phyloP scores from a whole-genome alignment of 2,329 filamentous ascomycete genomes.

The Colletotrichum sp. region DNA sequence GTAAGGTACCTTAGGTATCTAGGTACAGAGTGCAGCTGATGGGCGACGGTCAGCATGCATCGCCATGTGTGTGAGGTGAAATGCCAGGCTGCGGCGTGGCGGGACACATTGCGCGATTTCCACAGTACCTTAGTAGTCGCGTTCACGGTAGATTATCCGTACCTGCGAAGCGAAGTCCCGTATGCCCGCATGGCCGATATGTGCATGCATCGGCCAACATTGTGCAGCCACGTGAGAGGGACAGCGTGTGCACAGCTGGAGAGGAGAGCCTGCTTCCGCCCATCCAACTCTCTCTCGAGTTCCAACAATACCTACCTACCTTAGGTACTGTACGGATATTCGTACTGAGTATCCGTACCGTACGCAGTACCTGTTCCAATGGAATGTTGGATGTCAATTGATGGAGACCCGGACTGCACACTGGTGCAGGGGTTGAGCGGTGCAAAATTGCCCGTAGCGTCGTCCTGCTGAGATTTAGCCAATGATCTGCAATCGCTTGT shows the following conservation, averaged over 20 bases:
- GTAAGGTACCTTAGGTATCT: not conserved
- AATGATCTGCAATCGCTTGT: not conserved
- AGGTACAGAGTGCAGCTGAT: not conserved
- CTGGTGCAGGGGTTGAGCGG: not conserved
- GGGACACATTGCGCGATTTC: not conserved
- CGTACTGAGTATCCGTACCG: not conserved
- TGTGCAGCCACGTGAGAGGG: not conserved
- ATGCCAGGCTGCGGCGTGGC: not conserved
- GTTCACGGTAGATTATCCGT: not conserved
- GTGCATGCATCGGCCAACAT: slow-evolving; percentile 1
- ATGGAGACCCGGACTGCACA: not conserved
- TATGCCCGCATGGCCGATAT: slow-evolving; percentile 1
- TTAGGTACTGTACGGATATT: not conserved
- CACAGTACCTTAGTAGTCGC: not conserved
- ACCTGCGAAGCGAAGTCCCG: too few relatives aligned
- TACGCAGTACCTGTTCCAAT: not conserved
- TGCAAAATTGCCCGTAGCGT: slow-evolving; percentile 15
- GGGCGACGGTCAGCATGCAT: not conserved
- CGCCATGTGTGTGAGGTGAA: too few relatives aligned
- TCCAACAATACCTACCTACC: not conserved
- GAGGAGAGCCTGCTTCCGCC: not conserved
- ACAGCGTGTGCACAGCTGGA: not conserved
- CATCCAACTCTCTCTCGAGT: not conserved
- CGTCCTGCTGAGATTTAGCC: not conserved
- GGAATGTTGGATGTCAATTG: not conserved